phyloP scores from a whole-genome alignment of 768 basidiomycete species.

The Porpolomopsis calyptriformis region DNA sequence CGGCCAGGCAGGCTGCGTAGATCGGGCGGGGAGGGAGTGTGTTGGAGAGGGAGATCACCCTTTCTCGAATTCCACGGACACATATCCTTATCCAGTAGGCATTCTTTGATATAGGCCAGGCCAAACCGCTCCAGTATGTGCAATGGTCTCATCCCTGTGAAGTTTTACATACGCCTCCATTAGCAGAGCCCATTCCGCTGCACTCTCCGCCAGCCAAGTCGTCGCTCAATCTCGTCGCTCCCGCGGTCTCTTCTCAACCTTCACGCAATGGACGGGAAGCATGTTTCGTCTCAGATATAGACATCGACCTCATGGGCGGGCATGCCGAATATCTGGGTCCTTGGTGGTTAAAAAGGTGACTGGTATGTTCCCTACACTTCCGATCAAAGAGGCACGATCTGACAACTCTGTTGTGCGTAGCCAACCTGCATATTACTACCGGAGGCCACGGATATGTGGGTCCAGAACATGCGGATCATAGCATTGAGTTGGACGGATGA shows the following conservation, averaged over 20 bases:
- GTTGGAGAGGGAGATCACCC: slow-evolving; percentile 63
- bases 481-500: slow-evolving; percentile 36
- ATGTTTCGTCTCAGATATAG: slow-evolving; percentile 55
- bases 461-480: slow-evolving; percentile 79
- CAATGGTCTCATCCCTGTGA: neutral
- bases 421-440: slow-evolving; percentile 90
- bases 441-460: slow-evolving; percentile 92
- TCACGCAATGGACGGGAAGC: slow-evolving; percentile 32
- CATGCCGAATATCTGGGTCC: slow-evolving; percentile 81
- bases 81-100: slow-evolving; percentile 33
- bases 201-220: slow-evolving; percentile 60
- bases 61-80: neutral
- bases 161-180: slow-evolving; percentile 3
- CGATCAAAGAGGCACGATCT: neutral
- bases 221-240: slow-evolving; percentile 64
- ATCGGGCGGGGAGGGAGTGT: too few relatives aligned
- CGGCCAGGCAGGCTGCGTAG: too few relatives aligned
- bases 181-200: slow-evolving; percentile 55
- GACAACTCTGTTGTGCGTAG: slow-evolving; percentile 22
- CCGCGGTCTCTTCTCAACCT: slow-evolving; percentile 56
- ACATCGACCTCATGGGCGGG: slow-evolving; percentile 48
- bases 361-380: slow-evolving; percentile 30
- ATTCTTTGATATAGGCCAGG: slow-evolving; percentile 73
- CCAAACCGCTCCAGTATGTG: slow-evolving; percentile 52
- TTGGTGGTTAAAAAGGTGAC: slow-evolving; percentile 83